A percentile compares a stretch with the other conserved stretches of the same genome.
phyloP scores from a whole-genome alignment of 306 rosid species.

The Inga laurina region DNA sequence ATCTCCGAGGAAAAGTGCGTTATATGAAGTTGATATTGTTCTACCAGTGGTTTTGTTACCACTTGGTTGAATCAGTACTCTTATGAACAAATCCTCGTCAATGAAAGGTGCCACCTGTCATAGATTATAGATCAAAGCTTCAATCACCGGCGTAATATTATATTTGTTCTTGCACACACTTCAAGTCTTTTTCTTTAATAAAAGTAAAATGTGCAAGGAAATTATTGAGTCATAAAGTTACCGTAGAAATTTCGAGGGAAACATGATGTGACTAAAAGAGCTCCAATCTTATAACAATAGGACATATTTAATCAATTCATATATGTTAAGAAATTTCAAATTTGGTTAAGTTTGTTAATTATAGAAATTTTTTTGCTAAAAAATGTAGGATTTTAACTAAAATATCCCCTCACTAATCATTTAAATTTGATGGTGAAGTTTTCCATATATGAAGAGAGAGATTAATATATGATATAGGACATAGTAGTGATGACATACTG shows the following conservation, averaged over 20 bases:
- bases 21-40: too few relatives aligned
- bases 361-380: neutral
- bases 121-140: neutral
- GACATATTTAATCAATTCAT: too few relatives aligned
- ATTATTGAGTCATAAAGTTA: neutral
- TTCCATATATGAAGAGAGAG: neutral
- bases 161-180: neutral
- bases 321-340: neutral
- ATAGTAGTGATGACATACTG: neutral
- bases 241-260: neutral
- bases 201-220: neutral
- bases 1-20: too few relatives aligned
- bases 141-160: neutral
- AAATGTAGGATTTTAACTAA: too few relatives aligned
- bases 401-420: neutral
- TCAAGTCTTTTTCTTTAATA: neutral
- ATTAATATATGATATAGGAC: too few relatives aligned
- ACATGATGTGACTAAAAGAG: neutral
- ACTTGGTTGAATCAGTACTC: too few relatives aligned
- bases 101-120: neutral
- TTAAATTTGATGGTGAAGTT: neutral
- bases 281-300: neutral
- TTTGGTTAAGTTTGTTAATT: neutral
- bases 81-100: too few relatives aligned
- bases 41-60: too few relatives aligned